phyloP scores from a whole-genome alignment of 108 stramenopile species.

The Fistulifera pelliculosa region DNA sequence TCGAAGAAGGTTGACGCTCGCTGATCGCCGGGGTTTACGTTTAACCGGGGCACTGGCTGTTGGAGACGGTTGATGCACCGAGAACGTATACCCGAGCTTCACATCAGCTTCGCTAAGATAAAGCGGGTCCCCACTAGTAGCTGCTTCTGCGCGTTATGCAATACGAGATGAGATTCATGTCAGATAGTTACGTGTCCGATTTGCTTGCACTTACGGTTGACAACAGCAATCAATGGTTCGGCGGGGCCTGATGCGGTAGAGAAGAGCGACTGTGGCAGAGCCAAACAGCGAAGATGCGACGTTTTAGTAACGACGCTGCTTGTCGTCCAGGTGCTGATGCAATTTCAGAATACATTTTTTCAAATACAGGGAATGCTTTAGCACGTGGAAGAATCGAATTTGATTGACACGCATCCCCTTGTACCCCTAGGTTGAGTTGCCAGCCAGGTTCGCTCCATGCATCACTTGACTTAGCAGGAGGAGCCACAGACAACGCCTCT shows the following conservation, averaged over 20 bases:
- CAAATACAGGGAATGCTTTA: constrained; percentile 13
- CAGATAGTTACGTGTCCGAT: neutral
- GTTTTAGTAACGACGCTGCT: constrained; percentile 25
- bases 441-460: constrained; percentile 55
- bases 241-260: constrained; percentile 37
- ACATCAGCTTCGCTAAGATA: constrained; percentile 10
- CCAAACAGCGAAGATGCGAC: constrained; percentile 24
- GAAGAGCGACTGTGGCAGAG: constrained; percentile 24
- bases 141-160: neutral
- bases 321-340: constrained; percentile 40
- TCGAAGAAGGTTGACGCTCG: too few species aligned
- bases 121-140: constrained; percentile 30
- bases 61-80: too few species aligned
- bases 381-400: constrained; percentile 26
- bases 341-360: constrained; percentile 32
- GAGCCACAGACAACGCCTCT: constrained; percentile 1
- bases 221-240: constrained; percentile 12
- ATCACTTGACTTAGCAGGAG: constrained; percentile 16
- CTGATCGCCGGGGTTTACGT: too few species aligned
- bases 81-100: too few species aligned
- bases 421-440: constrained; percentile 28
- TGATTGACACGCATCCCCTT: neutral
- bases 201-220: neutral
- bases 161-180: neutral
- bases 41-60: too few species aligned